Evolutionary conservation across 768 basidiomycete species (phyloP).

Genomic region (Tulasnella sp.): DNA sequence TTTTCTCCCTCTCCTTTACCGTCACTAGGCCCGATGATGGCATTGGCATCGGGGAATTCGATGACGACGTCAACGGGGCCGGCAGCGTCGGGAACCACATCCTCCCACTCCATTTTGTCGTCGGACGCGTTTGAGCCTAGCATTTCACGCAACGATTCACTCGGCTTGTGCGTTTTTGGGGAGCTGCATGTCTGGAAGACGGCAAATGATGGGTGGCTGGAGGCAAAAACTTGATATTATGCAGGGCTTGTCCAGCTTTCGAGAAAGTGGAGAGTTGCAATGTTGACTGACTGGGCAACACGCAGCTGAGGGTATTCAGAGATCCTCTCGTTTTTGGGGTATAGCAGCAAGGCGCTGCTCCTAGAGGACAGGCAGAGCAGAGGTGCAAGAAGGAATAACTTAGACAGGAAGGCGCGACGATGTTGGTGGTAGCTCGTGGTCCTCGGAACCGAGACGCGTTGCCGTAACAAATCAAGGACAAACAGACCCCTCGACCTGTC

Average conservation of each 20-base stretch:
- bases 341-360: background rate
- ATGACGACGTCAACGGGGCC: constrained; percentile 16
- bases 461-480: background rate
- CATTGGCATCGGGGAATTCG: constrained; percentile 1
- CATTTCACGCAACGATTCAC: background rate
- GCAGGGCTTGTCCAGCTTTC: background rate
- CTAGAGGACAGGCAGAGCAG: background rate
- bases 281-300: background rate
- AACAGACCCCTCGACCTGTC: background rate
- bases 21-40: background rate
- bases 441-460: background rate
- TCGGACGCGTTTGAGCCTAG: constrained; percentile 16
- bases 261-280: background rate
- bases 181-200: background rate
- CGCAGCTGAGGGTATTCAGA: background rate
- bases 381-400: background rate
- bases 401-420: background rate
- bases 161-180: background rate
- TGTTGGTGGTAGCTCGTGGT: background rate
- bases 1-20: background rate
- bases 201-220: background rate
- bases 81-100: background rate
- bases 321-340: background rate
- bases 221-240: background rate
- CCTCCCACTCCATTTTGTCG: constrained; percentile 25